These are phyloP conservation scores for Chaetoceros muelleri DNA, from an alignment of 108 stramenopile species.

Conservation along the genomic window DNA sequence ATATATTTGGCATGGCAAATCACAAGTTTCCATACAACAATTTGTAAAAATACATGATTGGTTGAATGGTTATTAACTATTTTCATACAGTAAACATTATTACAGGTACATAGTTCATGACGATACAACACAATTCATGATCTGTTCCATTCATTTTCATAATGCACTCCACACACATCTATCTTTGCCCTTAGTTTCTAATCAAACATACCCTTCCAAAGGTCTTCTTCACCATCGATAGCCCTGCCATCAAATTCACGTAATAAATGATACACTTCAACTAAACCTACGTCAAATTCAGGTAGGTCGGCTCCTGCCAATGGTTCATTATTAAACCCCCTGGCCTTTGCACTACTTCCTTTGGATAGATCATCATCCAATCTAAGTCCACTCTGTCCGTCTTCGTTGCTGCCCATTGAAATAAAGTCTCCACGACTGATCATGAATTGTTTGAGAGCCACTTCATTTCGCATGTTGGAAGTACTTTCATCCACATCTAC, in stretches of 20 bases:
- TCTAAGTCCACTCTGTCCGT: conserved; percentile 55
- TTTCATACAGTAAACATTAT: too few relatives aligned
- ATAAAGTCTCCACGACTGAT: conserved; percentile 46
- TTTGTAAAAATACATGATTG: too few relatives aligned
- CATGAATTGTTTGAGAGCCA: conserved; percentile 58
- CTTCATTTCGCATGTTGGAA: conserved; percentile 20
- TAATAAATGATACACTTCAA: conserved; percentile 53
- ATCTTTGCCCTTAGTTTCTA: too few relatives aligned
- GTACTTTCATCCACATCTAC: conserved; percentile 3
- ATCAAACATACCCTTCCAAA: not conserved
- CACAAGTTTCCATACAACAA: too few relatives aligned
- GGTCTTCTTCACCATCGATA: not conserved
- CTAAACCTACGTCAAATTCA: conserved; percentile 56
- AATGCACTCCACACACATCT: too few relatives aligned
- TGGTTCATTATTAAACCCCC: conserved; percentile 71
- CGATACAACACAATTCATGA: too few relatives aligned
- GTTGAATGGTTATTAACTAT: too few relatives aligned
- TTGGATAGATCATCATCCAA: conserved; percentile 70
- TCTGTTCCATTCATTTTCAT: too few relatives aligned
- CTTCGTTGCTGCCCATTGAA: conserved; percentile 64
- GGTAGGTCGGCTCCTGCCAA: conserved; percentile 23
- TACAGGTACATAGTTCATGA: too few relatives aligned
- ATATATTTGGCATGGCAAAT: too few relatives aligned
- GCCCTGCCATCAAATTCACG: not conserved
- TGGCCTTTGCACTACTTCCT: conserved; percentile 47